phyloP scores from a whole-genome alignment of 2,329 filamentous ascomycete species.

The Verticillium tricorpus region DNA sequence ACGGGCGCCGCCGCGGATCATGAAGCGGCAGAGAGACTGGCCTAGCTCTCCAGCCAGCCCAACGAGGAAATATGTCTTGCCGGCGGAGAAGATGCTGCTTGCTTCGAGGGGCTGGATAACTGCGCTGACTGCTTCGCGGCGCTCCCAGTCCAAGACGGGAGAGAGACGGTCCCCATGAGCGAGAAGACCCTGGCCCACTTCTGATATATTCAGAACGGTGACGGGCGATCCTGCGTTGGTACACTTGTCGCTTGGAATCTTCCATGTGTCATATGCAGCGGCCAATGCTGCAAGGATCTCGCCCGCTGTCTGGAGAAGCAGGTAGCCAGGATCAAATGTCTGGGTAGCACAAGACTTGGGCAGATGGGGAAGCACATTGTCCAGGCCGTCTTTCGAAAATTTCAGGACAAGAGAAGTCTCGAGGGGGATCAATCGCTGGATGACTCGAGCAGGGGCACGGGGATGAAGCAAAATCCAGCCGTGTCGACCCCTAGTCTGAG shows the following conservation, averaged over 20 bases:
- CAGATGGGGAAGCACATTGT: neutral
- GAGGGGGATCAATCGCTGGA: neutral
- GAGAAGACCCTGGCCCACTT: neutral
- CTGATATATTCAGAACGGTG: neutral
- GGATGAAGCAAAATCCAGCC: neutral
- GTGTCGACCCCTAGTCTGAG: neutral
- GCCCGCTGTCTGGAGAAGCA: neutral
- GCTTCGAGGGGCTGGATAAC: neutral
- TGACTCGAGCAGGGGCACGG: neutral
- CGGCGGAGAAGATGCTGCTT: slow-evolving; percentile 9
- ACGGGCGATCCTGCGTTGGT: neutral
- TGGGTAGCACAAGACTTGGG: neutral
- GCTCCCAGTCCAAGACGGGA: neutral
- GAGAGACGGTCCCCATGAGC: neutral
- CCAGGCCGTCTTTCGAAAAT: neutral
- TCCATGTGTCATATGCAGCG: neutral
- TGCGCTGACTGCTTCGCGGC: neutral
- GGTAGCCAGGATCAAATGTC: neutral
- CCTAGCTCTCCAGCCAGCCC: slow-evolving; percentile 28
- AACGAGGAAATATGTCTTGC: slow-evolving; percentile 27
- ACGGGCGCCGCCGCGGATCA: slow-evolving; percentile 27
- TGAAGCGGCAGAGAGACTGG: slow-evolving; percentile 29
- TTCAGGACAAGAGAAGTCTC: neutral
- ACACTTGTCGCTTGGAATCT: neutral
- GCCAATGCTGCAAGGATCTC: neutral